Conservation (phyloP, 2,329 filamentous ascomycete species). For the Hypoxylon sp. region DNA sequence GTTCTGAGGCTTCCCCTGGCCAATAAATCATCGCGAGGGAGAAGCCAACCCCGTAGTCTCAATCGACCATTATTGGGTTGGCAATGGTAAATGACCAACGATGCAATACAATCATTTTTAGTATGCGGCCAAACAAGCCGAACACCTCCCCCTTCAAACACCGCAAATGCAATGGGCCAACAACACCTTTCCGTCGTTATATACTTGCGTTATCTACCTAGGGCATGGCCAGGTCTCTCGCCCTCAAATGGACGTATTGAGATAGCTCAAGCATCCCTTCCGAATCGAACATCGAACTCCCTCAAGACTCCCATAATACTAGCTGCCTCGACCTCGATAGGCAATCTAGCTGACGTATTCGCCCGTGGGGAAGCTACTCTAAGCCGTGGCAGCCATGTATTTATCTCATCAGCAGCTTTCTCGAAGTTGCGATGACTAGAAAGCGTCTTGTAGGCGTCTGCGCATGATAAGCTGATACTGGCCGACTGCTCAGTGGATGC, state of each 20-base stretch:
- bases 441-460: constrained; percentile 82
- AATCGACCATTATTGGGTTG: constrained; percentile 8
- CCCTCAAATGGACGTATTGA: neutral
- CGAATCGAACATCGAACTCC: constrained; percentile 82
- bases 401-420: constrained; percentile 78
- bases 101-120: constrained; percentile 20
- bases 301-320: constrained; percentile 89
- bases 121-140: constrained; percentile 7
- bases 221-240: constrained; percentile 1
- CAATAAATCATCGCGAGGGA: constrained; percentile 14
- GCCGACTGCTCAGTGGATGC: constrained; percentile 48
- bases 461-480: constrained; percentile 75
- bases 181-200: constrained; percentile 25
- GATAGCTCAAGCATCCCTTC: constrained; percentile 54
- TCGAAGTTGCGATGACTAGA: constrained; percentile 82
- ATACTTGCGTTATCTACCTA: constrained; percentile 11
- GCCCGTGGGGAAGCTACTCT: constrained; percentile 65
- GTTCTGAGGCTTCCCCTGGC: constrained; percentile 1
- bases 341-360: constrained; percentile 61
- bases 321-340: constrained; percentile 83
- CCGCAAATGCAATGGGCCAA: constrained; percentile 30
- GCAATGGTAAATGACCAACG: constrained; percentile 2
- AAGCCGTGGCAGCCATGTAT: constrained; percentile 81
- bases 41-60: constrained; percentile 7
- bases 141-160: constrained; percentile 22